Conservation (phyloP, 495 filamentous ascomycete genomes). For the Geopyxis carbonaria region DNA sequence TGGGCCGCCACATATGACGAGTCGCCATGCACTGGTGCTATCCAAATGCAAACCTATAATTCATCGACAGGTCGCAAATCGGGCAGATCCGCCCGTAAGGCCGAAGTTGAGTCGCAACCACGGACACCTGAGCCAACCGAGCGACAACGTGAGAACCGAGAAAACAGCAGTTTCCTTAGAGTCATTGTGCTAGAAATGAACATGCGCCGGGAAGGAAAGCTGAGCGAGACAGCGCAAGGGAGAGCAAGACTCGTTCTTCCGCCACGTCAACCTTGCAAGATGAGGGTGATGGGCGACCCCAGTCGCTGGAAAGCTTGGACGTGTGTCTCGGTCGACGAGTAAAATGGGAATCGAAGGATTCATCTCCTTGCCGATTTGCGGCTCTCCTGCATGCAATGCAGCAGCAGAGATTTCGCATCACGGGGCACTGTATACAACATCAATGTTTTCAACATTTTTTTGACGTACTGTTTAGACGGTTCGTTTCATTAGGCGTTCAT, state of each 20-base stretch:
- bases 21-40: constrained; percentile 57
- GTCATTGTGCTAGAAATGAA: constrained; percentile 94
- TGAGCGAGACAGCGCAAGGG: constrained; percentile 68
- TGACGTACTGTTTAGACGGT: no score
- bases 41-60: constrained; percentile 76
- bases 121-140: constrained; percentile 33
- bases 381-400: no score
- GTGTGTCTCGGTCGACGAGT: background rate
- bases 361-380: no score
- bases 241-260: constrained; percentile 76
- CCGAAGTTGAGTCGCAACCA: constrained; percentile 16
- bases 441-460: no score
- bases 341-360: background rate
- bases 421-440: no score
- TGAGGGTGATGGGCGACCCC: background rate
- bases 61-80: constrained; percentile 23
- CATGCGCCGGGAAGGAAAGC: constrained; percentile 81
- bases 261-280: constrained; percentile 41
- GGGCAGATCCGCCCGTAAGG: constrained; percentile 26
- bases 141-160: constrained; percentile 73
- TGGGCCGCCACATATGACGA: constrained; percentile 50
- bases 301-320: background rate
- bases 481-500: no score
- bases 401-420: no score
- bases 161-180: constrained; percentile 86